Evolutionary conservation across 2,329 filamentous ascomycete genomes (phyloP), one percentile per base, ranked within the genome.

Genomic region (Truncatella angustata): DNA sequence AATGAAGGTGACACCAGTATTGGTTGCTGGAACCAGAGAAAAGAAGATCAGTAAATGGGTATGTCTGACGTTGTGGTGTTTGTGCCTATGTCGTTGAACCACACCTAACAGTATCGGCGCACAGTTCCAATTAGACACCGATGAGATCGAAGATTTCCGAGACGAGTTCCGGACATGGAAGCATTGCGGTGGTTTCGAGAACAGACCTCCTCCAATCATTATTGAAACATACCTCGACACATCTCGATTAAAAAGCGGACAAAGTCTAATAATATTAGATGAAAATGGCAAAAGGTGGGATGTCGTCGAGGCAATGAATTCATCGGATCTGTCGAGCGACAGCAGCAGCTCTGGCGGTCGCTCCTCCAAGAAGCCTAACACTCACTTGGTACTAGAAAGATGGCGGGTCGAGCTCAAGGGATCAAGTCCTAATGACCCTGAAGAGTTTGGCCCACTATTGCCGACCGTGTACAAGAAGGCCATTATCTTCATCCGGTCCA

Each of bases 391-490:
- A 49, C 76, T 99, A 56, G 94, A 99, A 73, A 82, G 93, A 60
- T 99, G 94, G 94, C 87, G 80, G 52, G 81, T 99, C 57, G 87
- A 94, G 66, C 77, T 97, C 52, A 89, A 89, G 65, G 82, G 83
- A 59, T 73, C 73, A 53, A 69, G 77, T 52, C 66, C 76, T 66
- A 66, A 78, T 58, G 63, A 68, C 28, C 61, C 67, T 14, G 76
- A 81, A 44, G 82, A 82, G 65, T 90, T 86, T 66, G 81, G 80
- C 6, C 75, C 76, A 10, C 77, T 74, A 28, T 75, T 97, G 48
- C 91, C 94, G 12, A 93, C 90, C 49, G 86, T 96, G 53, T 99
- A 99, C 79, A 99, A 99, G 74, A 94, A 96, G 73, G 91, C 90
- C 62, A 96, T 99, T 58, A 88, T 97, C 59, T 85, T 97, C 61